Percentiles rank a stretch among this genome's conserved stretches.
Evolutionary conservation across 2,329 filamentous ascomycete species (phyloP).

Genomic region (Hypoxylon sp.): DNA sequence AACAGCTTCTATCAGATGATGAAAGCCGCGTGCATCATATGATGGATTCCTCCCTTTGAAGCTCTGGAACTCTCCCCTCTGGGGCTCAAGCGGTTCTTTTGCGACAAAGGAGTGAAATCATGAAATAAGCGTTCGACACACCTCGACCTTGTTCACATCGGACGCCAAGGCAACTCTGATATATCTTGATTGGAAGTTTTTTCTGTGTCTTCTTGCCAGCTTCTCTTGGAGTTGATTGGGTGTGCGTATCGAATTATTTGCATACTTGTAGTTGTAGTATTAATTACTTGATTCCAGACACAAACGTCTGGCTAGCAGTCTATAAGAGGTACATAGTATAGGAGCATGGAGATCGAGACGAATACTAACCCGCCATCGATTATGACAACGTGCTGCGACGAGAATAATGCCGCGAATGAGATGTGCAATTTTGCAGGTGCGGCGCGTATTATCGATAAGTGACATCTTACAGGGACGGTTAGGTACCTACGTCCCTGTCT

Average conservation of each 20-base stretch:
- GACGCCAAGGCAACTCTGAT: slow-evolving; percentile 99
- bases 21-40: slow-evolving; percentile 98
- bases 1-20: slow-evolving; percentile 77
- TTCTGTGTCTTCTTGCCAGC: not conserved
- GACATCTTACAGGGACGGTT: not conserved
- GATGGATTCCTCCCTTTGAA: slow-evolving; percentile 75
- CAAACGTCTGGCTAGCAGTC: too few relatives aligned
- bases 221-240: too few relatives aligned
- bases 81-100: slow-evolving; percentile 90
- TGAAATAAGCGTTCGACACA: slow-evolving; percentile 99
- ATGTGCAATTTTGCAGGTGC: not conserved
- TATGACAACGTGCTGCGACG: not conserved
- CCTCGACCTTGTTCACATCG: slow-evolving; percentile 91
- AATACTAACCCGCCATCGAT: not conserved
- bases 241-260: too few relatives aligned
- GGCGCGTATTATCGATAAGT: slow-evolving; percentile 13
- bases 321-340: too few relatives aligned
- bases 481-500: too few relatives aligned
- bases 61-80: slow-evolving; percentile 82
- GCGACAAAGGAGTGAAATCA: slow-evolving; percentile 71
- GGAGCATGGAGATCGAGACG: too few relatives aligned
- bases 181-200: slow-evolving; percentile 47
- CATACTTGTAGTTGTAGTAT: too few relatives aligned
- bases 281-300: too few relatives aligned
- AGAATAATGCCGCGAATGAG: not conserved